Evolutionary conservation across 1,139 yeast species (phyloP), one percentile per base, ranked within the genome.

Genomic region (Saccharomyces hybrid): DNA sequence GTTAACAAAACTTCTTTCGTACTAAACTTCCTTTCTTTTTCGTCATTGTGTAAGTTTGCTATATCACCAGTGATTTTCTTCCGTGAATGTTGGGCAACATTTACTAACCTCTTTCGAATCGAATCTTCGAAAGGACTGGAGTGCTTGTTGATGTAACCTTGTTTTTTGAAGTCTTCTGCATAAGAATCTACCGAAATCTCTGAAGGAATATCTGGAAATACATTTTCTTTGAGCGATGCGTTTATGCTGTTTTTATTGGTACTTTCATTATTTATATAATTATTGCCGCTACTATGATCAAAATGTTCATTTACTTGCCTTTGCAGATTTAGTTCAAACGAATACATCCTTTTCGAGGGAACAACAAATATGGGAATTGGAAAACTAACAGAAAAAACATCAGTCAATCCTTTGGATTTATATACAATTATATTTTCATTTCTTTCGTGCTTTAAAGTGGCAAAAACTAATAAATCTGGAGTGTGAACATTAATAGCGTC

Each of bases 301-400:
- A 23, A 16, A 16, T 19, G 19, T 46, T 23, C 28, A 23, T 48
- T 42, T 19, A 47, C 38, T 25, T 53, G 42, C 9, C 51, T 49
- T 53, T 60, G 60, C 48, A 78, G 56, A 28, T 70, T 64, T 6
- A 65, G 57, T 64, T 84, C 89, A 67, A 82, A 83, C 16, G 71
- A 65, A 54, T 71, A 74, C 82, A 84, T 78, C 59, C 85, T 83
- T 59, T 77, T 73, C 0, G 88, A 83, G 0, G 93, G 90, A 0
- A 82, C 85, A 32, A 85, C 78, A 32, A 85, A 75, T 5, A 83
- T 79, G 0, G 95, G 93, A 13, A 84, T 74, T 1, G 87, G 85
- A 62, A 78, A 84, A 58, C 78, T 75, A 58, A 79, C 81, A 44
- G 84, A 84, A 52, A 86, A 71, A 52, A 85, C 71, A 65, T 86